Evolutionary conservation across 805 yeast genomes (phyloP).

Genomic region (Zygosaccharomyces gambellarensis): DNA sequence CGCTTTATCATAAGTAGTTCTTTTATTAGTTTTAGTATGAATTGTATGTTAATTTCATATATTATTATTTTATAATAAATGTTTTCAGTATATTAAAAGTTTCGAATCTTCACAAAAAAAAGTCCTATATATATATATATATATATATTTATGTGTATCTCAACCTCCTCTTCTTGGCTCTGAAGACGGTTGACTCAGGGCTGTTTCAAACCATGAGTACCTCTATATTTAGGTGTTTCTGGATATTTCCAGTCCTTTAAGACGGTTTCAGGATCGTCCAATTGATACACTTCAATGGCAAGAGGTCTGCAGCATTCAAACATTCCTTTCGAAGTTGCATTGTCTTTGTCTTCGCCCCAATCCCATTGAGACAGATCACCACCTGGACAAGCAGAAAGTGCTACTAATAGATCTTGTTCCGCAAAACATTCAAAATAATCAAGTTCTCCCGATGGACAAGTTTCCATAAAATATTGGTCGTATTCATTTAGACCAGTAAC

Average conservation of each 20-base stretch:
- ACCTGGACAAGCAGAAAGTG: conserved; percentile 65
- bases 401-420: conserved; percentile 58
- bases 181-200: not conserved
- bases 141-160: too few species aligned
- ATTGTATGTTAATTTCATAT: conserved; percentile 1
- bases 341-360: conserved; percentile 56
- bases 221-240: conserved; percentile 46
- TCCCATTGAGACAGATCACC: conserved; percentile 67
- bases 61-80: not conserved
- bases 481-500: conserved; percentile 61
- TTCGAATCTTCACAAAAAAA: not conserved
- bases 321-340: conserved; percentile 41
- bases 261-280: conserved; percentile 42
- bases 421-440: conserved; percentile 67
- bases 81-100: not conserved
- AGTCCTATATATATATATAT: too few species aligned
- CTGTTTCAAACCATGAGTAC: conserved; percentile 46
- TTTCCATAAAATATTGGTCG: conserved; percentile 67
- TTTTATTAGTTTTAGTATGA: not conserved
- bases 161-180: too few species aligned
- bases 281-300: conserved; percentile 54
- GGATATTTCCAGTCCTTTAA: conserved; percentile 51
- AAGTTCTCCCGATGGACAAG: conserved; percentile 55
- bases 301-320: conserved; percentile 58
- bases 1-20: not conserved